These are phyloP conservation scores for Penicillium canariense DNA, from an alignment of 495 filamentous ascomycete species.

Conservation along the genomic window DNA sequence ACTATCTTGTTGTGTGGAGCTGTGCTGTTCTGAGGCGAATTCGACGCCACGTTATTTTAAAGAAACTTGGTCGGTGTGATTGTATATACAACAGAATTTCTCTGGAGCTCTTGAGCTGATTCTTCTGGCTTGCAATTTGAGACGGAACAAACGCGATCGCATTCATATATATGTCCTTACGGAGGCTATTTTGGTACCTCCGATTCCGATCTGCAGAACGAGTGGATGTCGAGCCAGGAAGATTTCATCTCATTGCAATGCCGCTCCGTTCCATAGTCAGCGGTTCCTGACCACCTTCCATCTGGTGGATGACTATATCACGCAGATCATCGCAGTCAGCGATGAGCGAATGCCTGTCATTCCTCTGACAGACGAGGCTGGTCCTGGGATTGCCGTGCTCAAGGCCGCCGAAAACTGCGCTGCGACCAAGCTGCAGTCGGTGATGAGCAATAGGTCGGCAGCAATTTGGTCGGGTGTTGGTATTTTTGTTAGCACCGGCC, in stretches of 20 bases:
- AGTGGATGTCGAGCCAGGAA: constrained; percentile 15
- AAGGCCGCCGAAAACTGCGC: constrained; percentile 20
- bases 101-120: not conserved
- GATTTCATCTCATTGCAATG: constrained; percentile 10
- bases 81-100: too few relatives aligned
- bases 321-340: constrained; percentile 6
- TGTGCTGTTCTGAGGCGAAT: not conserved
- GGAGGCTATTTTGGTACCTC: not conserved
- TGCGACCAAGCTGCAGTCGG: constrained; percentile 14
- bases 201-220: constrained; percentile 7
- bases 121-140: not conserved
- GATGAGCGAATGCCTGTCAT: constrained; percentile 12
- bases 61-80: too few relatives aligned
- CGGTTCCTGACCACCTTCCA: constrained; percentile 6
- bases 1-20: constrained; percentile 8
- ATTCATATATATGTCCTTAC: constrained; percentile 1
- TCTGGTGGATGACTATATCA: constrained; percentile 12
- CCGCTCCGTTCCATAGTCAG: constrained; percentile 14
- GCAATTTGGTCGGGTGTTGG: constrained; percentile 18
- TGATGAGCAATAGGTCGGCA: constrained; percentile 11
- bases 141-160: not conserved
- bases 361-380: constrained; percentile 13
- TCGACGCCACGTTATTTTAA: too few relatives aligned
- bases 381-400: constrained; percentile 9
- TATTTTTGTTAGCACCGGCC: constrained; percentile 13